Conservation (phyloP, 257 asterid species). For the Verbascum thapsus region DNA sequence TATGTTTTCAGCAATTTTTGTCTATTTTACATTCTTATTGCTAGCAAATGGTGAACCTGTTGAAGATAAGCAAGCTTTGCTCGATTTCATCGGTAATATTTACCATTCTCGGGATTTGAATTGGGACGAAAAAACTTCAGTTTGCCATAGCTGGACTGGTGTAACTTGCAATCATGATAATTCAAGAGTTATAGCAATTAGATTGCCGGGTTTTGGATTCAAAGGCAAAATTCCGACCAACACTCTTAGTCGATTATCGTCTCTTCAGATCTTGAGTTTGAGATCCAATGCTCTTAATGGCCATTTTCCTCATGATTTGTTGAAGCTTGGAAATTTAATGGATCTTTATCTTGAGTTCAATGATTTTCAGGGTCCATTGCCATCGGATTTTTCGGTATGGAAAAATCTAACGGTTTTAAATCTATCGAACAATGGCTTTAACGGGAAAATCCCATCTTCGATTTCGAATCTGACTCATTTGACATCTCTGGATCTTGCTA, state of each 20-base stretch:
- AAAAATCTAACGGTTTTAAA: conserved; percentile 42
- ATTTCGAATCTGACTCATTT: conserved; percentile 40
- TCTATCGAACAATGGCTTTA: conserved; percentile 44
- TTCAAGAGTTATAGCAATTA: conserved; percentile 40
- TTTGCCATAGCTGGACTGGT: conserved; percentile 51
- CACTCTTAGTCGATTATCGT: conserved; percentile 50
- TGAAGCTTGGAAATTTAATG: conserved; percentile 37
- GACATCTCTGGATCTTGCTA: conserved; percentile 43
- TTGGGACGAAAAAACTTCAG: conserved; percentile 39
- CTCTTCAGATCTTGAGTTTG: conserved; percentile 49
- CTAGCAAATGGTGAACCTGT: conserved; percentile 36
- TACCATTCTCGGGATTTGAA: conserved; percentile 40
- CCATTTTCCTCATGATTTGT: conserved; percentile 50
- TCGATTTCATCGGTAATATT: conserved; percentile 40
- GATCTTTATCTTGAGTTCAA: conserved; percentile 50
- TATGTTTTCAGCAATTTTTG: conserved; percentile 29
- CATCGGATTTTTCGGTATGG: conserved; percentile 45
- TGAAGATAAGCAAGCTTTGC: conserved; percentile 55
- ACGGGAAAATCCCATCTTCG: conserved; percentile 46
- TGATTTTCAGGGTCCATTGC: conserved; percentile 47
- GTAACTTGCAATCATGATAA: conserved; percentile 42
- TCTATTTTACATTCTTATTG: conserved; percentile 17
- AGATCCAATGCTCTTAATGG: conserved; percentile 53
- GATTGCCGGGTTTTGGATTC: conserved; percentile 52
- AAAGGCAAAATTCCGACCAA: conserved; percentile 42